These are phyloP conservation scores for Lepidopterella palustris DNA, from an alignment of 495 filamentous ascomycete genomes.

Conservation along the genomic window DNA sequence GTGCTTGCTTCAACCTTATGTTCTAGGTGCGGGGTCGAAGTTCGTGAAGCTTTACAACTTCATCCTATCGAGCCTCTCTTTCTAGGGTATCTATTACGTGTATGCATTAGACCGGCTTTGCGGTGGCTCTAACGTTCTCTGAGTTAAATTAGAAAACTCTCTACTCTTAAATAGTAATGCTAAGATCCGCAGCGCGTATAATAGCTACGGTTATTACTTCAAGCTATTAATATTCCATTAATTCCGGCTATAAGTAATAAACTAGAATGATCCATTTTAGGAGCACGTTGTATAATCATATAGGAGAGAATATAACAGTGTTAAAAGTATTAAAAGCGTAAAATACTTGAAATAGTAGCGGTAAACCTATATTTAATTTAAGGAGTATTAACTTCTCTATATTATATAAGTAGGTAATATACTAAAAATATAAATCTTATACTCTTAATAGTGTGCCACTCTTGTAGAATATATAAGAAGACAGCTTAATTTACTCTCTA, in stretches of 20 bases:
- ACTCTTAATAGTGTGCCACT: no score
- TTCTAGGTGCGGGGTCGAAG: no score
- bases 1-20: no score
- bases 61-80: no score
- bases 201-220: neutral
- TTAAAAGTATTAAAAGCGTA: neutral
- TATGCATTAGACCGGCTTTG: no score
- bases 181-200: neutral
- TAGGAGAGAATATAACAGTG: neutral
- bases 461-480: no score
- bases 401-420: neutral
- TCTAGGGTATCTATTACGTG: no score
- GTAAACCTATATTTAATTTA: neutral
- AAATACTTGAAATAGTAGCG: neutral
- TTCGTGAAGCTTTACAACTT: no score
- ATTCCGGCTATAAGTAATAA: neutral
- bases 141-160: constrained; percentile 1
- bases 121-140: no score
- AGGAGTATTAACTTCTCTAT: neutral
- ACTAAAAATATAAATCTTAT: neutral
- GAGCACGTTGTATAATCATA: neutral
- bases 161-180: neutral
- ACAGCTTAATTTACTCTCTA: no score
- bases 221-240: neutral
- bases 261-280: neutral